Percentiles rank a stretch among this genome's conserved stretches.
phyloP scores from a whole-genome alignment of 139 green algal species.

The Volvox reticuliferus region DNA sequence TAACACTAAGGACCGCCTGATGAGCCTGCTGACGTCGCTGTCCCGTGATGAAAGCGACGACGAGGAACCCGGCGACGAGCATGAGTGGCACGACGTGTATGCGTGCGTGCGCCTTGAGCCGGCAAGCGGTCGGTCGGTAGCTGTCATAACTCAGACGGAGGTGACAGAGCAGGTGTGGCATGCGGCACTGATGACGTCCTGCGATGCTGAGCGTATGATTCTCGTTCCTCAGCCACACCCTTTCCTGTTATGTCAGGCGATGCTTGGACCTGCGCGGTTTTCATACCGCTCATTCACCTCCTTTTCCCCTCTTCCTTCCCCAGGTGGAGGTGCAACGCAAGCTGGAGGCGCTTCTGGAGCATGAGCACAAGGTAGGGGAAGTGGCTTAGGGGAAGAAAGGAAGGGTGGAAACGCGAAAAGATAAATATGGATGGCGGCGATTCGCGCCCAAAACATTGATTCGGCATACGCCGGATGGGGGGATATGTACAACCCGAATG shows the following conservation, averaged over 20 bases:
- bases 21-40: not conserved
- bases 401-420: no score
- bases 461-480: no score
- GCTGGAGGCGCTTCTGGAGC: conserved; percentile 44
- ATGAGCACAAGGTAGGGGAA: conserved; percentile 36
- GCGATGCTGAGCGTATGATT: no score
- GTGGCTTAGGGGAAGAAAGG: not conserved
- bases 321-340: conserved; percentile 38
- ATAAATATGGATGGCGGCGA: no score
- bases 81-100: conserved; percentile 47
- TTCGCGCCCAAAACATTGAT: no score
- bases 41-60: not conserved
- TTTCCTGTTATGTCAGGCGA: no score
- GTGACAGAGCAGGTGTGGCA: conserved; percentile 28
- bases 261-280: no score
- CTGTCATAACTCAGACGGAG: conserved; percentile 24
- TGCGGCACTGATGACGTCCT: no score
- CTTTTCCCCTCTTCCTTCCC: not conserved
- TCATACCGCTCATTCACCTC: no score
- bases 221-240: no score
- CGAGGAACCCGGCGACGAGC: not conserved
- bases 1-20: conserved; percentile 28
- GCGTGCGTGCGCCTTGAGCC: conserved; percentile 3
- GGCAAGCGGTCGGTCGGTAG: not conserved
- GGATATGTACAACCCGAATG: no score